These are phyloP conservation scores for Didymella glomerata DNA, from an alignment of 2,329 filamentous ascomycete species.

Conservation along the genomic window DNA sequence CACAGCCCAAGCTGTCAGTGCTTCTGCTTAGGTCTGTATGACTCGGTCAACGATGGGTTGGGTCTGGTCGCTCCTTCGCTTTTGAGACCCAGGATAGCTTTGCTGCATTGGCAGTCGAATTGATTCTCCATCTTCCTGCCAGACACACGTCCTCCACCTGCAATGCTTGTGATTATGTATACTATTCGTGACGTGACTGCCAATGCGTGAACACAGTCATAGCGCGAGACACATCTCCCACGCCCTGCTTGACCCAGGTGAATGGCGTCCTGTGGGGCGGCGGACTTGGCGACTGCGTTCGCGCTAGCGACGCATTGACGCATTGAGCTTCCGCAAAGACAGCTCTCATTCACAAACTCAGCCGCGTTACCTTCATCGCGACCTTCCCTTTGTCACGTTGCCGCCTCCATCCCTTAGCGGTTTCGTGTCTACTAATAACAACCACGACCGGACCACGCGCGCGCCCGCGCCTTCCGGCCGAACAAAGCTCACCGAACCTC, in stretches of 20 bases:
- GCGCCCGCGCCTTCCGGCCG: neutral
- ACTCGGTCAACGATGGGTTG: constrained; percentile 1
- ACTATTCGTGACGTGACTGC: neutral
- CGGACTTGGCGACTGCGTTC: constrained; percentile 9
- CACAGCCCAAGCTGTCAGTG: constrained; percentile 55
- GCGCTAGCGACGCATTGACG: constrained; percentile 20
- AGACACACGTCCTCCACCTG: neutral
- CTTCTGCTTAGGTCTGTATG: constrained; percentile 45
- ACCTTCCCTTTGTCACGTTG: constrained; percentile 23
- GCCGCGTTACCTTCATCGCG: constrained; percentile 30
- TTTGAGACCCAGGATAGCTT: constrained; percentile 35
- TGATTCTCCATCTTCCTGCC: constrained; percentile 16
- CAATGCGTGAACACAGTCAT: neutral
- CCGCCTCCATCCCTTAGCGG: constrained; percentile 20
- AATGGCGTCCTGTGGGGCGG: constrained; percentile 1
- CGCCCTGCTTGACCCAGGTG: neutral
- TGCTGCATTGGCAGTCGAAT: constrained; percentile 15
- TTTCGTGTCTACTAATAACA: constrained; percentile 1
- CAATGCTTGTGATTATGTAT: neutral
- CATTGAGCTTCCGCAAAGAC: constrained; percentile 26
- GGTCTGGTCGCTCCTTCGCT: constrained; percentile 45
- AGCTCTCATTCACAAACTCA: constrained; percentile 24
- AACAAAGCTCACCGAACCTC: constrained; percentile 3
- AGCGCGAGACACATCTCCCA: neutral
- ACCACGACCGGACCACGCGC: neutral